A percentile compares a stretch with the other conserved stretches of the same genome.
Conservation (phyloP, 306 rosid species). For the Fragaria nilgerrensis region DNA sequence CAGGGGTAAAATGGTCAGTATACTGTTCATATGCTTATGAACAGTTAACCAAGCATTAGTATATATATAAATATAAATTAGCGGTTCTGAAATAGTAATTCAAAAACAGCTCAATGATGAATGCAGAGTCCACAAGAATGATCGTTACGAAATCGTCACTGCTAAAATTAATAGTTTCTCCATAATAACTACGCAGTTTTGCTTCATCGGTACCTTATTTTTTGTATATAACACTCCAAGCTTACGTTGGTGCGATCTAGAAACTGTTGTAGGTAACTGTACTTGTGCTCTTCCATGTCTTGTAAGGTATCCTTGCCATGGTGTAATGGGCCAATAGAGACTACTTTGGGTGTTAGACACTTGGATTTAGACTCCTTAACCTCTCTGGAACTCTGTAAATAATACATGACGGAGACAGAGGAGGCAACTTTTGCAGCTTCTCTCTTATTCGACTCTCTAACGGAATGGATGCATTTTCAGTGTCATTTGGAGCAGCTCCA, state of each 20-base stretch:
- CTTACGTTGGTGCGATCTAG: not conserved
- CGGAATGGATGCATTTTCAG: not conserved
- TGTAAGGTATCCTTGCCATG: constrained; percentile 14
- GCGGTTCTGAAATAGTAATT: accelerated
- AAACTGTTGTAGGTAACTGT: constrained; percentile 10
- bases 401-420: not conserved
- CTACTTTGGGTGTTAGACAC: constrained; percentile 20
- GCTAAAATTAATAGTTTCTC: not conserved
- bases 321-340: constrained; percentile 30
- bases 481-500: not conserved
- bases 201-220: not conserved
- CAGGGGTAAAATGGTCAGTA: no score
- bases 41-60: no score
- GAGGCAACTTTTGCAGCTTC: not conserved
- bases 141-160: constrained; percentile 7
- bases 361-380: not conserved
- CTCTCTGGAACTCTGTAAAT: constrained; percentile 21
- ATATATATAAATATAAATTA: no score
- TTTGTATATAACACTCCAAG: not conserved
- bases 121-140: not conserved
- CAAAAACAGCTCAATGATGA: not conserved
- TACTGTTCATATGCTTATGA: no score
- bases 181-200: not conserved
- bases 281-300: constrained; percentile 26
- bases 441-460: not conserved